Conservation (phyloP, 148 eudicot species). For the Spergularia bocconei region DNA sequence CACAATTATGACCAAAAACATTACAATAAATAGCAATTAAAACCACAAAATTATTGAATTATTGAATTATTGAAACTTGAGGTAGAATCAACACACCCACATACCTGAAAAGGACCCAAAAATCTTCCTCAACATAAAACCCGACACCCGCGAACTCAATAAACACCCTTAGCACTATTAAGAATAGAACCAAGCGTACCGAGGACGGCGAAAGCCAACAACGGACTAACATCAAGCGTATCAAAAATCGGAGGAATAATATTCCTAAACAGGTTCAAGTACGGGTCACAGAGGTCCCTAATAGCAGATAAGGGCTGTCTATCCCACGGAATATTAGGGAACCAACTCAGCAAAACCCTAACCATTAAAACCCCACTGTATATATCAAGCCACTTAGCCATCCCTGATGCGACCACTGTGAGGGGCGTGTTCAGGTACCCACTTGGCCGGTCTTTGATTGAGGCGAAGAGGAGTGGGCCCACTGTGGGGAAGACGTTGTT, state of each 20-base stretch:
- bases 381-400: conserved; percentile 77
- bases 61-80: not conserved
- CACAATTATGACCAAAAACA: not conserved
- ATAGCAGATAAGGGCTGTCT: conserved; percentile 74
- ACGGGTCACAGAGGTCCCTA: conserved; percentile 77
- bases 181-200: conserved; percentile 57
- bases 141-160: not conserved
- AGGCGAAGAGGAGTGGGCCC: conserved; percentile 64
- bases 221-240: conserved; percentile 70
- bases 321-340: conserved; percentile 82
- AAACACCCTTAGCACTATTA: conserved; percentile 18
- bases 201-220: conserved; percentile 62
- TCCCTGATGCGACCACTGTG: conserved; percentile 58
- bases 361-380: conserved; percentile 72
- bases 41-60: not conserved
- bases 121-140: not conserved
- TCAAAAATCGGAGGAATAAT: conserved; percentile 69
- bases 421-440: conserved; percentile 57
- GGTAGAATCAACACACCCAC: not conserved
- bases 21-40: not conserved
- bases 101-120: conserved; percentile 19
- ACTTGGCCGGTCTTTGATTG: conserved; percentile 35
- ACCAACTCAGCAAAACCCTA: conserved; percentile 84
- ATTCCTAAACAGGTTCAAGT: conserved; percentile 57
- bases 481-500: conserved; percentile 22